Base-by-base conservation (phyloP, 2,329 filamentous ascomycete species). In the Sporothrix brunneoviolacea region DNA sequence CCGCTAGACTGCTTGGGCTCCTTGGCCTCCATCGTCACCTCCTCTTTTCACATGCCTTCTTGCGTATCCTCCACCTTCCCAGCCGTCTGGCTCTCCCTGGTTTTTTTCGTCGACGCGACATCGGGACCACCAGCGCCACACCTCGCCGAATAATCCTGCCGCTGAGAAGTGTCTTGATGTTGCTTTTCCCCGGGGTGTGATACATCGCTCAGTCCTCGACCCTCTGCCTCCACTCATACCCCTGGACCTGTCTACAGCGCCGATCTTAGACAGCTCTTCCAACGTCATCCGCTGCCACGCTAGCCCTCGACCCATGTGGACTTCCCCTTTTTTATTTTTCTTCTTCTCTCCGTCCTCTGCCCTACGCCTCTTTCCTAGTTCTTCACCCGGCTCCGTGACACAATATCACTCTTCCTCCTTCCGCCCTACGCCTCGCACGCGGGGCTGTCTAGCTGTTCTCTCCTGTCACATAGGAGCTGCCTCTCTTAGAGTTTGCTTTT, bases 211-310 rank as follows among this genome's bases (percentile, higher is more conserved):
- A 8, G 36, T 27, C 21, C 15, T 36, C 36, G 19, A 39, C 27
- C 24, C 43, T 38, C 42, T 24, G 22, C 19, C 41, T 19, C 10
- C 28, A 6, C 18, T 36, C 18, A n/a, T 32, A 22, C 51, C 40
- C 51, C 46, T 50, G 32, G 32, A 18, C 38, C 32, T 33, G 13
- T 32, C 19, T 40, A 22, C n/a, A 8, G n/a, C 45, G 38, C 50
- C 40, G 50, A 48, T 48, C 50, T 41, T 39, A 19, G 32, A 22
- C 39, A 18, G 21, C 32, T 21, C 22, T 35, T 33, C 30, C 44
- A 48, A 52, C 50, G 50, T 52, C 50, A 52, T 52, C 50, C 39
- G 13, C 50, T 15, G 12, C 30, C 30, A 39, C 38, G 35, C 39
- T 48, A 47, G 49, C 30, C 39, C 28, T 37, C 19, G 18, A 41